Evolutionary conservation across 495 filamentous ascomycete genomes (phyloP).

Genomic region (Oleoguttula mirabilis): DNA sequence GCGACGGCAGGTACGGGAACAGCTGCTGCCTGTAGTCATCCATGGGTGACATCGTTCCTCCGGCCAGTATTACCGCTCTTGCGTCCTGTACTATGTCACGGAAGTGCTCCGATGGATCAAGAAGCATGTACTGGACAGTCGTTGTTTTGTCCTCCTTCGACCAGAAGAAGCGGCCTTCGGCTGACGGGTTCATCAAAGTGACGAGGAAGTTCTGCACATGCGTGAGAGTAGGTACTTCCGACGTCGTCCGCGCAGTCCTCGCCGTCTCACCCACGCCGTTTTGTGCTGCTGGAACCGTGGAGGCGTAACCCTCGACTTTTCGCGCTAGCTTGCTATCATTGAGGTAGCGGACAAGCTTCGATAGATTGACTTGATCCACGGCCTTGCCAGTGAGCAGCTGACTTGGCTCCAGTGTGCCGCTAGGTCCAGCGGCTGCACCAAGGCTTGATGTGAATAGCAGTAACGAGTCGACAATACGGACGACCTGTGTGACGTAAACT

Average conservation of each 20-base stretch:
- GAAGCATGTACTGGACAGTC: conserved; percentile 70
- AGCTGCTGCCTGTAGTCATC: conserved; percentile 74
- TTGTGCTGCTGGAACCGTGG: conserved; percentile 39
- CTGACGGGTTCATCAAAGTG: conserved; percentile 75
- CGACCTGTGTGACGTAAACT: conserved; percentile 78
- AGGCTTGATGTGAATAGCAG: conserved; percentile 46
- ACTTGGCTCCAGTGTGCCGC: conserved; percentile 55
- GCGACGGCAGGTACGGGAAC: conserved; percentile 62
- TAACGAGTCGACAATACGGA: conserved; percentile 68
- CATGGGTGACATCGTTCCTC: conserved; percentile 98
- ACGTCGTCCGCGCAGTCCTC: neutral
- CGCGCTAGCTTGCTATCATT: conserved; percentile 87
- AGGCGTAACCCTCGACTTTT: conserved; percentile 81
- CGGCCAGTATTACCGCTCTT: conserved; percentile 78
- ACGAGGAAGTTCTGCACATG: conserved; percentile 72
- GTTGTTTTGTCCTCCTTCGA: conserved; percentile 45
- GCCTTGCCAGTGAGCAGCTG: conserved; percentile 71
- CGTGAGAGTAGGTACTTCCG: conserved; percentile 62
- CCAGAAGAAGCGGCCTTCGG: conserved; percentile 79
- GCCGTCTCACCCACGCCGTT: conserved; percentile 3
- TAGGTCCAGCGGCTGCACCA: conserved; percentile 28
- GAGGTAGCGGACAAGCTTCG: conserved; percentile 74
- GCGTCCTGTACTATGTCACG: conserved; percentile 76
- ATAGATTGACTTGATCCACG: conserved; percentile 89
- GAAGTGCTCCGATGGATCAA: conserved; percentile 91